phyloP scores from a whole-genome alignment of 2,329 filamentous ascomycete genomes.

The Phialophora expanda region DNA sequence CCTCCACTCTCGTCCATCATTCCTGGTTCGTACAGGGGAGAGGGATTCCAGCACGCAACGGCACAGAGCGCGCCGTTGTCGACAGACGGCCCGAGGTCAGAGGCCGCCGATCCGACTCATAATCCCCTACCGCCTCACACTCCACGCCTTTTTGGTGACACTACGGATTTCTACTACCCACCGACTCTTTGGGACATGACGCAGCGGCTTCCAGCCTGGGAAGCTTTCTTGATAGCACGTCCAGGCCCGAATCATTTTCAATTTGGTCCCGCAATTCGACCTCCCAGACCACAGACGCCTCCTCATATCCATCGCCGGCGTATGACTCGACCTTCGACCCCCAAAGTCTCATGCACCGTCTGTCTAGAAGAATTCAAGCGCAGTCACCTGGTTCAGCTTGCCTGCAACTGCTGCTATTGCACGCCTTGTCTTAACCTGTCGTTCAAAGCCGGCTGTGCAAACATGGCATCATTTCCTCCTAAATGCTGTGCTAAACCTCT shows the following conservation, averaged over 20 bases:
- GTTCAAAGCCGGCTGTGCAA: slow-evolving; percentile 26
- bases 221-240: not conserved
- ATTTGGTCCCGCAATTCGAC: not conserved
- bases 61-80: not conserved
- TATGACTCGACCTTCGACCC: not conserved
- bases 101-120: not conserved
- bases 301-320: not conserved
- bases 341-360: slow-evolving; percentile 23
- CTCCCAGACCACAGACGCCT: not conserved
- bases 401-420: slow-evolving; percentile 32
- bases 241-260: not conserved
- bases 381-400: slow-evolving; percentile 17
- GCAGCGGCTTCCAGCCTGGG: not conserved
- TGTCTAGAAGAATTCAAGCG: slow-evolving; percentile 27
- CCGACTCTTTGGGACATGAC: not conserved
- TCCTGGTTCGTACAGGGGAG: not conserved
- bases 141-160: not conserved
- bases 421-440: slow-evolving; percentile 29
- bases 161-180: not conserved
- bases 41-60: not conserved
- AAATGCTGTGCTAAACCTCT: slow-evolving; percentile 30
- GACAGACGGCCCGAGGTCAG: not conserved
- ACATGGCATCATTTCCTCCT: slow-evolving; percentile 28
- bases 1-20: not conserved
- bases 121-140: not conserved